Conservation (phyloP, 1,284 basidiomycete genomes). For the Irpex sp. region DNA sequence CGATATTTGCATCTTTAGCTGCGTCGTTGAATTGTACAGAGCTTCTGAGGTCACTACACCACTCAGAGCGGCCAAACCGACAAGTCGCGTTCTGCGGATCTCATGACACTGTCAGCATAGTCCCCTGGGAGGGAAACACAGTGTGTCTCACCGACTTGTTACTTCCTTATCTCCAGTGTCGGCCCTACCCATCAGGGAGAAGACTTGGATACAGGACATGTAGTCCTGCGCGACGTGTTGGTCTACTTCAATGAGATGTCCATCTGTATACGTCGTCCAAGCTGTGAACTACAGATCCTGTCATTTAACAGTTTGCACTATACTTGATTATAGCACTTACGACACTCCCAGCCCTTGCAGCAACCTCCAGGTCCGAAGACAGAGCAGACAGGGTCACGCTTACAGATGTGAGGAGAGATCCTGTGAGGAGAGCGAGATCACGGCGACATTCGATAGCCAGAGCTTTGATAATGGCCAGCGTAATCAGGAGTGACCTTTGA, state of each 20-base stretch:
- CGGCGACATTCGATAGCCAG: conserved; percentile 87
- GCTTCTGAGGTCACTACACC: conserved; percentile 84
- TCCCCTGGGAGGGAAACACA: neutral
- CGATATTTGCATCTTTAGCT: conserved; percentile 71
- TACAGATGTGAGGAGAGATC: conserved; percentile 72
- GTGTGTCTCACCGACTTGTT: conserved; percentile 52
- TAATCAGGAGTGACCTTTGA: conserved; percentile 76
- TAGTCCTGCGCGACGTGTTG: conserved; percentile 68
- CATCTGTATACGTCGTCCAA: conserved; percentile 90
- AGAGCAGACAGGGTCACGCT: conserved; percentile 60
- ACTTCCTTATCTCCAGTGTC: conserved; percentile 54
- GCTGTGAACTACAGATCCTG: conserved; percentile 67
- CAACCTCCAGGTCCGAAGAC: conserved; percentile 77
- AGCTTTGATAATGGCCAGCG: conserved; percentile 79
- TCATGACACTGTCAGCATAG: neutral
- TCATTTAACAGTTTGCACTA: neutral
- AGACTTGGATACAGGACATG: conserved; percentile 60
- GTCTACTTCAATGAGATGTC: conserved; percentile 76
- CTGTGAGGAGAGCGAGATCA: conserved; percentile 80
- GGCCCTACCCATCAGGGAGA: conserved; percentile 56
- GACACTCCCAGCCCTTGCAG: conserved; percentile 77
- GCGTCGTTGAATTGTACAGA: conserved; percentile 69
- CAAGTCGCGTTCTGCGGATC: conserved; percentile 65
- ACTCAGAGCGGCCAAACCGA: conserved; percentile 81
- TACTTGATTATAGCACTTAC: conserved; percentile 39